Percentiles rank a stretch among this genome's conserved stretches.
These are phyloP conservation scores for Haematococcus lacustris DNA, from an alignment of 139 green algal genomes.

Conservation along the genomic window DNA sequence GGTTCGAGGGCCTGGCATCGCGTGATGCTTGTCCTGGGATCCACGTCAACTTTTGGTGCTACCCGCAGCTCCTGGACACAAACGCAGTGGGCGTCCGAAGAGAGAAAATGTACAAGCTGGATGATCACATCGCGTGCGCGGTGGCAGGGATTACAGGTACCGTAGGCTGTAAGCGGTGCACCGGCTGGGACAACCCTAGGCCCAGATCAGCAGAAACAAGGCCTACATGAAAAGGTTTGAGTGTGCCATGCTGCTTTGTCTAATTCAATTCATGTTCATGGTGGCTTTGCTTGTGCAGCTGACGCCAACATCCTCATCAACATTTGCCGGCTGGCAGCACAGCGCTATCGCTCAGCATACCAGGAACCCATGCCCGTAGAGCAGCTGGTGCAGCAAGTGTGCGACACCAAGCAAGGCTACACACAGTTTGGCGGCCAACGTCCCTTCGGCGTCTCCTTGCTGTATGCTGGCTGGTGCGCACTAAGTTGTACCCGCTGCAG, in stretches of 20 bases:
- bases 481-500: no score
- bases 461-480: conserved; percentile 97
- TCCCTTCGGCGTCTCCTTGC: conserved; percentile 95
- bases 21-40: no score
- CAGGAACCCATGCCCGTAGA: conserved; percentile 96
- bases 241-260: neutral
- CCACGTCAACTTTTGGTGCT: no score
- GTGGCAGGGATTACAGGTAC: conserved; percentile 93
- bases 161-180: no score
- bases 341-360: conserved; percentile 86
- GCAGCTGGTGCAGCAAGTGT: conserved; percentile 89
- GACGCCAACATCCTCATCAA: conserved; percentile 99
- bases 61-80: conserved; percentile 82
- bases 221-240: neutral
- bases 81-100: conserved; percentile 76
- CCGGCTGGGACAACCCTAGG: no score
- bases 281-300: conserved; percentile 36
- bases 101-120: conserved; percentile 99
- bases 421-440: conserved; percentile 95
- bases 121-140: conserved; percentile 91
- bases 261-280: neutral
- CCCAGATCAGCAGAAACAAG: no score
- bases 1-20: no score
- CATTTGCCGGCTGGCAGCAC: conserved; percentile 71
- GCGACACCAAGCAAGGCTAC: conserved; percentile 97